A percentile compares a stretch with the other conserved stretches of the same genome.
phyloP scores from a whole-genome alignment of 495 filamentous ascomycete genomes.

The Bacidia rubella region DNA sequence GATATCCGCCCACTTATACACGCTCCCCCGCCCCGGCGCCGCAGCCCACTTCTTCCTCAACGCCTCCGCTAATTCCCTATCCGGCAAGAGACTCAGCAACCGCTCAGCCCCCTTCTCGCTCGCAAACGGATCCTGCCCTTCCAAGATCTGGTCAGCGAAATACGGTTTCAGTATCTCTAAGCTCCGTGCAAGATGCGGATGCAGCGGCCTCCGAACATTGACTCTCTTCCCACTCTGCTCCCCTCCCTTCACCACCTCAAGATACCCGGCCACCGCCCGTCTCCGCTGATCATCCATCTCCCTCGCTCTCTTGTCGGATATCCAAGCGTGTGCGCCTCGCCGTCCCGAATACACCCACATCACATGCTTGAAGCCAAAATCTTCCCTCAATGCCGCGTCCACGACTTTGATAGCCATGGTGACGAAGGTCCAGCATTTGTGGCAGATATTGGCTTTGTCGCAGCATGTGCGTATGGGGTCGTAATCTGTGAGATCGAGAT shows the following conservation, averaged over 20 bases:
- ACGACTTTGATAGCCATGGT: constrained; percentile 95
- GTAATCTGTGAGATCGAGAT: constrained; percentile 98
- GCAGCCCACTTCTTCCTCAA: constrained; percentile 84
- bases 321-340: constrained; percentile 94
- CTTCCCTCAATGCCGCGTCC: constrained; percentile 71
- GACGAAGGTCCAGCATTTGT: constrained; percentile 90
- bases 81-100: constrained; percentile 66
- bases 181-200: constrained; percentile 80
- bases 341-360: constrained; percentile 97
- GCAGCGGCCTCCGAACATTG: constrained; percentile 70
- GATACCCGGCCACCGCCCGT: constrained; percentile 69
- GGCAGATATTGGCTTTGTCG: constrained; percentile 81
- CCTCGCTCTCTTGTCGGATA: constrained; percentile 83
- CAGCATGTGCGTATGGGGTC: constrained; percentile 95
- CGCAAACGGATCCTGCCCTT: constrained; percentile 75
- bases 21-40: constrained; percentile 57
- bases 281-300: constrained; percentile 71
- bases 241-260: constrained; percentile 75
- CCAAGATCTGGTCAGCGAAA: constrained; percentile 69
- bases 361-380: constrained; percentile 93
- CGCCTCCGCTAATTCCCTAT: constrained; percentile 55
- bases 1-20: constrained; percentile 86
- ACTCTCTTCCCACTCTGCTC: constrained; percentile 77
- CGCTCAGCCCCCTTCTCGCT: constrained; percentile 50
- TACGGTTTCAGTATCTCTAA: constrained; percentile 65